These are phyloP conservation scores for Naganishia friedmannii DNA, from an alignment of 768 basidiomycete species.

Conservation along the genomic window DNA sequence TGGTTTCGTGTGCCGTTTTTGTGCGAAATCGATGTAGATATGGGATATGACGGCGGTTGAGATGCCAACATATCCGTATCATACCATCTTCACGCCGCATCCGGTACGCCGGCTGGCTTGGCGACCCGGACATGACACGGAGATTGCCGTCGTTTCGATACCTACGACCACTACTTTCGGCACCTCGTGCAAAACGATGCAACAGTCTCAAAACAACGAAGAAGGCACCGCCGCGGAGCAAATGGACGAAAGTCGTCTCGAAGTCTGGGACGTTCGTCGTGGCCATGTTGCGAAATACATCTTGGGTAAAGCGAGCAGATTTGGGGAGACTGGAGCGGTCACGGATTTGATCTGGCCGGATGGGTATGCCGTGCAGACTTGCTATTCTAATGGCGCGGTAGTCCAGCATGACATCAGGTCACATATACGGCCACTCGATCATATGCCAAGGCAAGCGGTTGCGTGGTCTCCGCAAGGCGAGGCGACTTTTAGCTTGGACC, in stretches of 20 bases:
- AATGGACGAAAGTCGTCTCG: constrained; percentile 42
- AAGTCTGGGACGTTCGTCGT: constrained; percentile 50
- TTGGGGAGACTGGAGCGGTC: constrained; percentile 30
- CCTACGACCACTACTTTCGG: constrained; percentile 2
- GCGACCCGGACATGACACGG: constrained; percentile 48
- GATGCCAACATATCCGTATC: constrained; percentile 36
- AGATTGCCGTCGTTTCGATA: constrained; percentile 46
- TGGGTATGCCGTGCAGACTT: constrained; percentile 38
- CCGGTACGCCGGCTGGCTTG: constrained; percentile 45
- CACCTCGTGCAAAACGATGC: background rate
- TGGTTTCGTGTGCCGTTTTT: no score
- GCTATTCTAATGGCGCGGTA: constrained; percentile 45
- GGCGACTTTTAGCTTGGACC: constrained; percentile 42
- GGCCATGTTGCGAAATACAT: constrained; percentile 48
- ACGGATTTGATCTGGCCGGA: constrained; percentile 44
- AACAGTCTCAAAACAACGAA: constrained; percentile 4
- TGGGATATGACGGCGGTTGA: constrained; percentile 47
- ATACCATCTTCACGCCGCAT: constrained; percentile 44
- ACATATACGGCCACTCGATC: constrained; percentile 41
- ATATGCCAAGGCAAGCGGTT: constrained; percentile 44
- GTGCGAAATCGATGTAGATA: no score
- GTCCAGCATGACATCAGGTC: constrained; percentile 40
- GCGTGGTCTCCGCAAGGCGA: constrained; percentile 45
- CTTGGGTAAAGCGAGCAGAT: constrained; percentile 32
- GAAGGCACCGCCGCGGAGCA: constrained; percentile 3